Evolutionary conservation across 169 alveolate genomes (phyloP), one percentile per base, ranked within the genome.

Genomic region (Eimeria maxima): DNA sequence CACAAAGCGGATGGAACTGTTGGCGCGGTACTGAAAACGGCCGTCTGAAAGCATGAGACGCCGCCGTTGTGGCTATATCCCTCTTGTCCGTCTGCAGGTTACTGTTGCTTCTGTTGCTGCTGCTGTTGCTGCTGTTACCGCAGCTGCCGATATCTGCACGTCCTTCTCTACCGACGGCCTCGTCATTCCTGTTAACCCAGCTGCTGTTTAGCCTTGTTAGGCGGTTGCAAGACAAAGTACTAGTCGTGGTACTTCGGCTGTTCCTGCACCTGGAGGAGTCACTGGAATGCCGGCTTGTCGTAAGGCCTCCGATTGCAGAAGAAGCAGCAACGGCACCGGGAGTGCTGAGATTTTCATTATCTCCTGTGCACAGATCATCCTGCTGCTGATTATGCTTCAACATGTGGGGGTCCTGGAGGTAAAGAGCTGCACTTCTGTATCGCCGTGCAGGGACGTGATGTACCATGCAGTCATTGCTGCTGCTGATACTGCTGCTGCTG

Each of bases 381-480:
- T 18, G 84, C 53, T 73, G 84, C 55, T 73, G 84, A 8, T 73
- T 45, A 3, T 73, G 84, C 84, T 73, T 57, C 55, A 38, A 2
- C n/a, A 10, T 20, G 1, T 45, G 84, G 42, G 50, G 84, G 13
- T 73, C 84, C 29, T 27, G 45, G 84, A 38, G 84, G n/a, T n/a
- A 16, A 27, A 38, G 84, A 20, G 84, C 84, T 27, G 84, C 53
- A 38, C 53, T 38, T 44, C 50, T 73, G 84, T 50, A 27, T 16
- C 45, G 84, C 55, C 84, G 38, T 38, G 53, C n/a, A 38, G 55
- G 84, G 24, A 73, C 84, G n/a, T 73, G 84, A 29, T 73, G 84
- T n/a, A 38, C 53, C 2, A 44, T 44, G 84, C 84, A 27, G 22
- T 20, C 10, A 50, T 24, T 73, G 84, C 27, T 67, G 76, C 27